Percentiles rank a stretch among this genome's conserved stretches.
phyloP scores from a whole-genome alignment of 176 grass and related monocot genomes.

The Hsuehochloa calcarea region DNA sequence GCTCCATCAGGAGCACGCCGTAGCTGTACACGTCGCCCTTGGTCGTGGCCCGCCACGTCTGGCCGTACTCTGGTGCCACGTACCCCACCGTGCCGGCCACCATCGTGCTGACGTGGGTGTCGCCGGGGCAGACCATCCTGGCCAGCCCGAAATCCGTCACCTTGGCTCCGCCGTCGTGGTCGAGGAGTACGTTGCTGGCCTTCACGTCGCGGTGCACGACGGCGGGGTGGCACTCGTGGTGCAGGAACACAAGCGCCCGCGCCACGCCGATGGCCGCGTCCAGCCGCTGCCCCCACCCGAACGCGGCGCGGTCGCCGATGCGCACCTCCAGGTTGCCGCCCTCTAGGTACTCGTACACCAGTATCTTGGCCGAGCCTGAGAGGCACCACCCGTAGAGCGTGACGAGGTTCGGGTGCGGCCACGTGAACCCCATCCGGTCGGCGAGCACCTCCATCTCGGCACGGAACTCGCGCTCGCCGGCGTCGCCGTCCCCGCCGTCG shows the following conservation, averaged over 20 bases:
- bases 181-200: conserved; percentile 91
- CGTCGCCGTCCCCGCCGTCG: conserved; percentile 32
- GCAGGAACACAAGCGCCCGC: conserved; percentile 68
- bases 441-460: conserved; percentile 95
- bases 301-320: conserved; percentile 39
- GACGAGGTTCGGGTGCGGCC: conserved; percentile 86
- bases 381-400: conserved; percentile 93
- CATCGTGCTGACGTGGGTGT: conserved; percentile 90
- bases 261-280: conserved; percentile 62
- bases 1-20: conserved; percentile 85
- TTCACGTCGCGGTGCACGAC: conserved; percentile 96
- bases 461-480: conserved; percentile 73
- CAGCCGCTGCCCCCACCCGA: conserved; percentile 48
- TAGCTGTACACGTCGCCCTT: conserved; percentile 94
- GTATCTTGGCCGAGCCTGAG: conserved; percentile 54
- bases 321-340: conserved; percentile 74
- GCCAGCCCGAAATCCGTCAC: conserved; percentile 96
- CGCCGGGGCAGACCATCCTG: conserved; percentile 55
- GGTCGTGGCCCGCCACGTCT: conserved; percentile 88
- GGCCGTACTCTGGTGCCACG: conserved; percentile 81
- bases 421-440: conserved; percentile 44
- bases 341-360: conserved; percentile 90
- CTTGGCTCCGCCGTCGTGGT: conserved; percentile 39
- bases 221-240: conserved; percentile 85
- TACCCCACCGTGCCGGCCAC: conserved; percentile 97